Evolutionary conservation across 1,284 basidiomycete genomes (phyloP).

Genomic region (Puccinia horiana): DNA sequence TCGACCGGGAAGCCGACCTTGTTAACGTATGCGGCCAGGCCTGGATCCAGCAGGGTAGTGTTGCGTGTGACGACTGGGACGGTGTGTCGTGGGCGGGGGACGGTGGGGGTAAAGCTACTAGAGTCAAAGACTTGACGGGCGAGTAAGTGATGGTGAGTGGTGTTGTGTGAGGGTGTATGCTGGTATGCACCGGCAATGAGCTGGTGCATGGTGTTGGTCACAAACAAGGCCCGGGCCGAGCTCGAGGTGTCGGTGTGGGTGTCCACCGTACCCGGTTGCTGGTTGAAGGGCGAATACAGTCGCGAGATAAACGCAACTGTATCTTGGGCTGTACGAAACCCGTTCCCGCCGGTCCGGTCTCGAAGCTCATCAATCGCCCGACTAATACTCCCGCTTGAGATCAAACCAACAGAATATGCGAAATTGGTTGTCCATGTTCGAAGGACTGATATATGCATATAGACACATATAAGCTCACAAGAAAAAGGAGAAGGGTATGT

Average conservation of each 20-base stretch:
- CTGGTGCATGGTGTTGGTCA: not conserved
- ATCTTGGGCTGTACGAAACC: conserved; percentile 34
- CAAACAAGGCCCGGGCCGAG: conserved; percentile 6
- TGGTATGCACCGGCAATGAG: not conserved
- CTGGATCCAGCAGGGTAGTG: conserved; percentile 44
- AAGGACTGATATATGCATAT: conserved; percentile 53
- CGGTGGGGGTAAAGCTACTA: not conserved
- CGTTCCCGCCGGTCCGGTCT: conserved; percentile 31
- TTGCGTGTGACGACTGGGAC: conserved; percentile 42
- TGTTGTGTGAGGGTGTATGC: not conserved
- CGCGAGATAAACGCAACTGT: conserved; percentile 26
- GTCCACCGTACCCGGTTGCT: not conserved
- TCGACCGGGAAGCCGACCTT: conserved; percentile 46
- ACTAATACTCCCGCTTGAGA: conserved; percentile 52
- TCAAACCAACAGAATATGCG: conserved; percentile 51
- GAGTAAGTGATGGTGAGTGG: not conserved
- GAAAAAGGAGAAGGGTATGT: conserved; percentile 51
- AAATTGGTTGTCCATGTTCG: conserved; percentile 54
- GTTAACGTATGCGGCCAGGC: conserved; percentile 43
- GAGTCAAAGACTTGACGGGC: not conserved
- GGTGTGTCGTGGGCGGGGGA: not conserved
- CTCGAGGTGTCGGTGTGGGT: not conserved
- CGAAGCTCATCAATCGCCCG: conserved; percentile 51
- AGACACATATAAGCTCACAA: conserved; percentile 54
- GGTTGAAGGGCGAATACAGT: conserved; percentile 40